phyloP scores from a whole-genome alignment of 2,329 filamentous ascomycete genomes.

The Trichoderma arundinaceum region DNA sequence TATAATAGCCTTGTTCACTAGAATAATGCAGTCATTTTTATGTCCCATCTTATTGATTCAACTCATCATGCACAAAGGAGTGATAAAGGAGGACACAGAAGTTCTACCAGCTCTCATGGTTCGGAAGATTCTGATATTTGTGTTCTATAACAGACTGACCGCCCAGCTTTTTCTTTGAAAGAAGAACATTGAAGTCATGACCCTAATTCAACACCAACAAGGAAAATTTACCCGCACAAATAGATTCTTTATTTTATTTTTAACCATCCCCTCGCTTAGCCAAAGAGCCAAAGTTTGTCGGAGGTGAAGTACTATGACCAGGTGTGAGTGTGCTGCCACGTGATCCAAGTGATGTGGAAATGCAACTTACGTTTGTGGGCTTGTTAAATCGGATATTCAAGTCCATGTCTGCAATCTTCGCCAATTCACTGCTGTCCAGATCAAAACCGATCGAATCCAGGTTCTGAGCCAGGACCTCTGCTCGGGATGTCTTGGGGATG shows the following conservation, averaged over 20 bases:
- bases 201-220: constrained; percentile 9
- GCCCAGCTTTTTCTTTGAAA: neutral
- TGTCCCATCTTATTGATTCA: neutral
- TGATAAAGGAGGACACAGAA: neutral
- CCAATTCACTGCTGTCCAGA: constrained; percentile 68
- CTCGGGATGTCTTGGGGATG: constrained; percentile 75
- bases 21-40: constrained; percentile 13
- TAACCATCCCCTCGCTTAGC: constrained; percentile 45
- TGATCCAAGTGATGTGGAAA: neutral
- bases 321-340: constrained; percentile 6
- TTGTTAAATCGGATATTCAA: constrained; percentile 76
- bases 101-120: neutral
- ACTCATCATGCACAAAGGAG: neutral
- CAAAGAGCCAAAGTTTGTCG: constrained; percentile 64
- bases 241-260: neutral
- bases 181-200: neutral
- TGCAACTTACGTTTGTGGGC: constrained; percentile 67
- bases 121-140: constrained; percentile 2
- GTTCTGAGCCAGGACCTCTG: constrained; percentile 64
- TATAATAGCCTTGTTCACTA: constrained; percentile 6
- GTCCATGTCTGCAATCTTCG: constrained; percentile 69
- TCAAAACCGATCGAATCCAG: constrained; percentile 70
- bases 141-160: constrained; percentile 21
- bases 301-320: constrained; percentile 58
- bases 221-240: neutral